A percentile compares a stretch with the other conserved stretches of the same genome.
Conservation (phyloP, 2,329 filamentous ascomycete species). For the Scedosporium apiospermum region DNA sequence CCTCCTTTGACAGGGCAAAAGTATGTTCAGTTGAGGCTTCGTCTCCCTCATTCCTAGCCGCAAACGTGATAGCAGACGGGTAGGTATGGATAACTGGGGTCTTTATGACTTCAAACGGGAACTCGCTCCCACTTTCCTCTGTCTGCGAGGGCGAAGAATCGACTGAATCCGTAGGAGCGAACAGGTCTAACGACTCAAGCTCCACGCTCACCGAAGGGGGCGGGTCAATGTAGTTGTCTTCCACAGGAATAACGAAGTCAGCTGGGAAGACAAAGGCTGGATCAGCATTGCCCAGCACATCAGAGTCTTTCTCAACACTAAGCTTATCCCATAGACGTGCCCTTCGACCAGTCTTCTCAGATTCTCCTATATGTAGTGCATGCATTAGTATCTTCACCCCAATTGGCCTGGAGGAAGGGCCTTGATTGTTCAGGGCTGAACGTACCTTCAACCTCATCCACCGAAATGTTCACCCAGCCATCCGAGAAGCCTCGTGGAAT, state of each 20-base stretch:
- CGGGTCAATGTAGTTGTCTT: slow-evolving; percentile 40
- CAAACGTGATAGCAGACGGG: slow-evolving; percentile 30
- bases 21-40: slow-evolving; percentile 28
- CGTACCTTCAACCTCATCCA: slow-evolving; percentile 43
- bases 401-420: neutral
- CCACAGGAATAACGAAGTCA: slow-evolving; percentile 53
- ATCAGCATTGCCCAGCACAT: slow-evolving; percentile 49
- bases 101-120: neutral
- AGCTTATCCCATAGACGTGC: slow-evolving; percentile 54
- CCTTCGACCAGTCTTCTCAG: slow-evolving; percentile 40
- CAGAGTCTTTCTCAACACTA: slow-evolving; percentile 48
- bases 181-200: slow-evolving; percentile 41
- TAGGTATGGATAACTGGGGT: slow-evolving; percentile 22
- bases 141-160: slow-evolving; percentile 22
- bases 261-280: slow-evolving; percentile 44
- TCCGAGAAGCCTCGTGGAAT: slow-evolving; percentile 39
- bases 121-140: neutral
- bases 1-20: slow-evolving; percentile 43
- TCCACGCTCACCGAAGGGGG: slow-evolving; percentile 38
- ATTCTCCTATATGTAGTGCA: slow-evolving; percentile 28
- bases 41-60: slow-evolving; percentile 27
- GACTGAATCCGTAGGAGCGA: slow-evolving; percentile 31
- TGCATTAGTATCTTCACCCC: slow-evolving; percentile 7
- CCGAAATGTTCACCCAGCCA: slow-evolving; percentile 51
- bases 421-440: neutral